These are phyloP conservation scores for Ophiostoma ips DNA, from an alignment of 2,329 filamentous ascomycete species.

Conservation along the genomic window DNA sequence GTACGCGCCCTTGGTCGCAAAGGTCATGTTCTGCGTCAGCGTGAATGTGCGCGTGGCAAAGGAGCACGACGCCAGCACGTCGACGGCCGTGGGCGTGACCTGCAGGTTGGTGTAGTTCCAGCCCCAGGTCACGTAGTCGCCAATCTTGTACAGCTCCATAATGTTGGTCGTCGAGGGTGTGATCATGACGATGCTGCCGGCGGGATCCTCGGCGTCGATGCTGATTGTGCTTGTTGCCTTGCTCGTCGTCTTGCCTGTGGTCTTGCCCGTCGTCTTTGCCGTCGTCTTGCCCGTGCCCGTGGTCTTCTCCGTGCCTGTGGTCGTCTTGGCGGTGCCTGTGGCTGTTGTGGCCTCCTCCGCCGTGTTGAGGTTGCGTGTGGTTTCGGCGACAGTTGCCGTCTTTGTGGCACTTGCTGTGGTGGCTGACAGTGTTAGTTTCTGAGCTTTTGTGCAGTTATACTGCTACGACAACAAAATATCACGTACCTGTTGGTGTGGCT, in stretches of 20 bases:
- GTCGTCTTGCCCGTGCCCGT: constrained; percentile 16
- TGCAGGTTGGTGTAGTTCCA: constrained; percentile 54
- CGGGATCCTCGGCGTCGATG: constrained; percentile 23
- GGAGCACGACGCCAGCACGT: constrained; percentile 44
- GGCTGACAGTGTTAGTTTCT: constrained; percentile 15
- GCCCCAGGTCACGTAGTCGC: constrained; percentile 42
- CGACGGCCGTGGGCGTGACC: constrained; percentile 44
- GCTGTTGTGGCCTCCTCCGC: constrained; percentile 18
- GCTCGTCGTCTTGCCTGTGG: constrained; percentile 6
- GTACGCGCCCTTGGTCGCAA: constrained; percentile 33
- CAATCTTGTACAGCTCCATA: constrained; percentile 44
- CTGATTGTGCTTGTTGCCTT: constrained; percentile 11
- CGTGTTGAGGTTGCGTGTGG: constrained; percentile 29
- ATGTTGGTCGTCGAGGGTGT: constrained; percentile 33
- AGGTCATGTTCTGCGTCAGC: constrained; percentile 49
- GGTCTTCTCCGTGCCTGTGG: constrained; percentile 14
- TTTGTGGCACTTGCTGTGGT: not conserved
- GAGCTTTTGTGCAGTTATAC: too few relatives aligned
- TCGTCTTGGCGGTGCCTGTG: constrained; percentile 14
- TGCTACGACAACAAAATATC: not conserved
- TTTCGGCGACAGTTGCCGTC: constrained; percentile 14
- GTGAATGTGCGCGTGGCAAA: constrained; percentile 41
- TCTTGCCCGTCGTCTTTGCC: constrained; percentile 8
- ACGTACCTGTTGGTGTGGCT: not conserved
- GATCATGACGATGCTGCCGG: constrained; percentile 39